Evolutionary conservation across 192 early-diverging fungal genomes (phyloP).

Genomic region (Rhizophagus clarus): DNA sequence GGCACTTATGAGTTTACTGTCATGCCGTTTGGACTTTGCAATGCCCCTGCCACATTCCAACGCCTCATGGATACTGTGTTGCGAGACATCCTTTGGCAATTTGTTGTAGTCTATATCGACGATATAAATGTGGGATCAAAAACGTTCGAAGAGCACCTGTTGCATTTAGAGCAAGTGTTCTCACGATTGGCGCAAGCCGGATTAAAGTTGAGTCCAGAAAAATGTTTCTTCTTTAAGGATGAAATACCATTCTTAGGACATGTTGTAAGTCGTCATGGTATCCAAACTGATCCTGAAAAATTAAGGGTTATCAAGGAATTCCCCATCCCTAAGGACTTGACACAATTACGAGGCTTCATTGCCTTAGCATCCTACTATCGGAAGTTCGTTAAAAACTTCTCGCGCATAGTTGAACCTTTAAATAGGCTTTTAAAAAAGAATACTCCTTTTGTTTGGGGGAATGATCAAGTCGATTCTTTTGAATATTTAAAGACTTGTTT

Average conservation of each 20-base stretch:
- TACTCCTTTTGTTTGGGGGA: background rate
- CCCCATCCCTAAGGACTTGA: background rate
- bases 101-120: constrained; percentile 37
- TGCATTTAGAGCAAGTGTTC: background rate
- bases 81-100: background rate
- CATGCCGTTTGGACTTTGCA: constrained; percentile 37
- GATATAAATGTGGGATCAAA: constrained; percentile 41
- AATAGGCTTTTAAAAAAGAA: background rate
- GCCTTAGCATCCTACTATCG: background rate
- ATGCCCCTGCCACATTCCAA: constrained; percentile 36
- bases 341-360: background rate
- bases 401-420: background rate
- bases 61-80: constrained; percentile 1
- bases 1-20: constrained; percentile 29
- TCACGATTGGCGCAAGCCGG: background rate
- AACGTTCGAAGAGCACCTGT: constrained; percentile 29
- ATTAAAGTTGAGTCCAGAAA: background rate
- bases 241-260: background rate
- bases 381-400: background rate
- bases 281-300: background rate
- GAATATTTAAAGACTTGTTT: background rate
- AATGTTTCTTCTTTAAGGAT: background rate
- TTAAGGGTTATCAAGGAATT: background rate
- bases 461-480: background rate
- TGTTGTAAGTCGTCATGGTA: background rate